These are phyloP conservation scores for Aquilaria sinensis DNA, from an alignment of 345 rosid species.

Conservation along the genomic window DNA sequence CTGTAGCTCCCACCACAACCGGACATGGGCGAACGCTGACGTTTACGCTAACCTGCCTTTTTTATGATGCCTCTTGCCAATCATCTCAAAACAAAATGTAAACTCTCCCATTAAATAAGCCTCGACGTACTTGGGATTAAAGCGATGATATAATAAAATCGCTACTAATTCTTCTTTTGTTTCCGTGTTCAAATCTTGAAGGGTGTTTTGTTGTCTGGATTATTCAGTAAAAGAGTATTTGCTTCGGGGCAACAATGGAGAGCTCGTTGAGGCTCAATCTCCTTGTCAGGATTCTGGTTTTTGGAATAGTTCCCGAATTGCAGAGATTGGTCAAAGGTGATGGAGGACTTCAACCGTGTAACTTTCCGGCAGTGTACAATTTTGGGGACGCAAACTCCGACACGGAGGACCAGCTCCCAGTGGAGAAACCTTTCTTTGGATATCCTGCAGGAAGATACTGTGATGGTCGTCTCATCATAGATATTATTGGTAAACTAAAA, in stretches of 20 bases:
- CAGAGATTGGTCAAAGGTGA: conserved; percentile 1
- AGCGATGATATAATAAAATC: too few relatives aligned
- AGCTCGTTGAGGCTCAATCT: conserved; percentile 10
- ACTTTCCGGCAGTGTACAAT: conserved; percentile 53
- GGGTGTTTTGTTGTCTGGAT: too few relatives aligned
- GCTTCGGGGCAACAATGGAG: conserved; percentile 11
- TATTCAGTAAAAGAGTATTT: too few relatives aligned
- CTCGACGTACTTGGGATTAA: too few relatives aligned
- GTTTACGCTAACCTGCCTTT: too few relatives aligned
- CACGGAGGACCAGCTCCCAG: conserved; percentile 62
- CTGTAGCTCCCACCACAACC: too few relatives aligned
- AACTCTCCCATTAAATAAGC: too few relatives aligned
- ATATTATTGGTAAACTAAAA: conserved; percentile 38
- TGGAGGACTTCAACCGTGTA: conserved; percentile 10
- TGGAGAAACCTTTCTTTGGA: conserved; percentile 67
- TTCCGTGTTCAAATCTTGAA: too few relatives aligned
- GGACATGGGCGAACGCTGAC: too few relatives aligned
- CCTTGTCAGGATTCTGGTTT: conserved; percentile 17
- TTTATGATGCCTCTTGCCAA: too few relatives aligned
- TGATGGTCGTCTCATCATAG: conserved; percentile 67
- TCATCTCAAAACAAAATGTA: too few relatives aligned
- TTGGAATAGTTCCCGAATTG: conserved; percentile 11
- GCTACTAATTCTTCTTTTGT: too few relatives aligned
- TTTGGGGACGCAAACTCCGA: conserved; percentile 85
- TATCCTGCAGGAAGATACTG: conserved; percentile 59